A percentile compares a stretch with the other conserved stretches of the same genome.
Conservation (phyloP, 1,284 basidiomycete genomes). For the Prillingera fragicola region DNA sequence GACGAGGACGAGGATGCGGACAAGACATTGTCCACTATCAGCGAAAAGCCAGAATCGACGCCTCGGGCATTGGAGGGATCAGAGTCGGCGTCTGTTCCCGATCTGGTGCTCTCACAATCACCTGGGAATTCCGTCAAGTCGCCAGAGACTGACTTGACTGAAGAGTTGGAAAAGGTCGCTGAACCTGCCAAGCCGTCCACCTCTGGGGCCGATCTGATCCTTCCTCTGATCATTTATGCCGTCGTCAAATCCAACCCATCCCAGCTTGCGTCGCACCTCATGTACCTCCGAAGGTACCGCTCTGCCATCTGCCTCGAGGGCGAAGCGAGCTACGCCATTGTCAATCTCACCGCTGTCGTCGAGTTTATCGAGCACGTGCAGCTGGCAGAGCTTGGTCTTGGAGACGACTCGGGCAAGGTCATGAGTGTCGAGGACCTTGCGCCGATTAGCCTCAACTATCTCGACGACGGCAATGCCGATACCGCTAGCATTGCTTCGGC, state of each 20-base stretch:
- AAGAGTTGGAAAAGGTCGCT: neutral
- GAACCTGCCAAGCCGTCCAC: conserved; percentile 18
- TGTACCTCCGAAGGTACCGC: conserved; percentile 81
- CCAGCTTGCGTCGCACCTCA: conserved; percentile 73
- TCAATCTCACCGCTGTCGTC: conserved; percentile 87
- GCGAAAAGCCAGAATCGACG: conserved; percentile 1
- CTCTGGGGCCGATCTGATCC: conserved; percentile 50
- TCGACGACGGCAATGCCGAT: conserved; percentile 39
- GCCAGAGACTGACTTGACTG: neutral
- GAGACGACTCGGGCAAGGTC: conserved; percentile 57
- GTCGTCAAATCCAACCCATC: conserved; percentile 85
- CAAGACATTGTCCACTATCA: conserved; percentile 5
- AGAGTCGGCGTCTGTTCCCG: conserved; percentile 15
- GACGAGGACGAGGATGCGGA: conserved; percentile 10
- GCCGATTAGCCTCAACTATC: conserved; percentile 60
- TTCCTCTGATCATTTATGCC: conserved; percentile 81
- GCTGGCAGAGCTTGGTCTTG: conserved; percentile 70
- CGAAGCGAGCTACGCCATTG: conserved; percentile 83
- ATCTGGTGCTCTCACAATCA: conserved; percentile 15
- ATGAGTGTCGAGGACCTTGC: conserved; percentile 66
- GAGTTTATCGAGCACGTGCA: conserved; percentile 92
- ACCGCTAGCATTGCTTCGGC: conserved; percentile 43
- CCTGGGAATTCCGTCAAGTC: conserved; percentile 7
- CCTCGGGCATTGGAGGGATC: no score
- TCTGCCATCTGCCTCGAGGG: conserved; percentile 63